Evolutionary conservation across 805 yeast genomes (phyloP).

Genomic region (Kuraishia cidri): DNA sequence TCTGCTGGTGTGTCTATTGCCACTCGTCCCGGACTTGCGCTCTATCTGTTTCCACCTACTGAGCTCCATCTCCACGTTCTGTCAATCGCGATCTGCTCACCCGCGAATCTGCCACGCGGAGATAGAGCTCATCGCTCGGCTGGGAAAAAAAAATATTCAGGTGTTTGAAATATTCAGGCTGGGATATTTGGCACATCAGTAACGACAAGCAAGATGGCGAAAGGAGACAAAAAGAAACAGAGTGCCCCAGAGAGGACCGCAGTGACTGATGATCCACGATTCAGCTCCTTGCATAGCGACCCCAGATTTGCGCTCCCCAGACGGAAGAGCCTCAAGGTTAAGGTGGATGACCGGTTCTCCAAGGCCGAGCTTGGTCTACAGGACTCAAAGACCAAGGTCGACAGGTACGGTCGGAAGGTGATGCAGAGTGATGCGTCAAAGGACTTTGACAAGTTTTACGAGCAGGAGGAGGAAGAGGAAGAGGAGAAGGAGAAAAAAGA

Average conservation of each 20-base stretch:
- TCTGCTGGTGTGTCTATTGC: too few species aligned
- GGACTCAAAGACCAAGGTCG: conserved; percentile 61
- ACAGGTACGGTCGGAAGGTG: conserved; percentile 79
- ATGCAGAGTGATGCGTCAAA: conserved; percentile 29
- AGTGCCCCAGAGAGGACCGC: conserved; percentile 12
- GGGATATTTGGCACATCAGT: too few species aligned
- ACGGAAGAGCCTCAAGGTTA: conserved; percentile 59
- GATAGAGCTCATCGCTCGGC: too few species aligned
- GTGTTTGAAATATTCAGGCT: too few species aligned
- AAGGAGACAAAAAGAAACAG: too few species aligned
- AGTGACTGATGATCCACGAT: conserved; percentile 62
- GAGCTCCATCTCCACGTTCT: too few species aligned
- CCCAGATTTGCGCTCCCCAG: conserved; percentile 81
- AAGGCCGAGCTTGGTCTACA: conserved; percentile 54
- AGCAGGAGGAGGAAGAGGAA: conserved; percentile 17
- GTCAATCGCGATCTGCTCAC: too few species aligned
- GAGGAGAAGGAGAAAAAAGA: conserved; percentile 7
- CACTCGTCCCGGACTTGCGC: too few species aligned
- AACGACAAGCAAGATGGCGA: too few species aligned
- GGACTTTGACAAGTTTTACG: conserved; percentile 61
- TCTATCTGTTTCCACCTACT: too few species aligned
- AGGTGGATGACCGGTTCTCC: conserved; percentile 77
- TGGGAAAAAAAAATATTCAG: too few species aligned
- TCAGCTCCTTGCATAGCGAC: conserved; percentile 70
- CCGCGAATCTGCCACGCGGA: too few species aligned